Evolutionary conservation across 306 rosid species (phyloP).

Genomic region (Prosopis cineraria): DNA sequence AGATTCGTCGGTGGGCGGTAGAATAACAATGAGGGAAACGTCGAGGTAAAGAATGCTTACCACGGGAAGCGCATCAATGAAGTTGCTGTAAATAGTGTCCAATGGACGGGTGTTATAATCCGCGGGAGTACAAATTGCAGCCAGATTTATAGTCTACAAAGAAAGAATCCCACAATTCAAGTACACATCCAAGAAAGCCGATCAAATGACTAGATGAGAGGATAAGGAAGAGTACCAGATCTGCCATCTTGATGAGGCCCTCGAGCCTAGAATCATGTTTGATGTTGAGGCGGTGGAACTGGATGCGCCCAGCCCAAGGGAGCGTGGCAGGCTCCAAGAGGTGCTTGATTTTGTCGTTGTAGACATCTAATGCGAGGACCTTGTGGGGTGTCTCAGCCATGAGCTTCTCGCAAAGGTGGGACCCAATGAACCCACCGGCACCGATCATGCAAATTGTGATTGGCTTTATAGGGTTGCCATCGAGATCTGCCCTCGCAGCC

Average conservation of each 20-base stretch:
- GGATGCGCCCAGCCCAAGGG: constrained; percentile 80
- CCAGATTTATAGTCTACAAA: constrained; percentile 79
- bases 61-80: constrained; percentile 94
- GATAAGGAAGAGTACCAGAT: constrained; percentile 58
- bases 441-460: constrained; percentile 94
- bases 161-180: not conserved
- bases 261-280: constrained; percentile 89
- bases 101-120: constrained; percentile 94
- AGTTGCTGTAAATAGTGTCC: constrained; percentile 92
- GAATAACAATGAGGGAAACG: not conserved
- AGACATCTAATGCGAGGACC: constrained; percentile 79
- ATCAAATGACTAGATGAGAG: not conserved
- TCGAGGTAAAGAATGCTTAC: constrained; percentile 41
- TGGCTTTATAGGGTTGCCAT: constrained; percentile 72
- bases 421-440: constrained; percentile 94
- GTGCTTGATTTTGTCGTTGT: constrained; percentile 89
- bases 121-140: constrained; percentile 95
- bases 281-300: constrained; percentile 91
- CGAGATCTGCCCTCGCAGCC: constrained; percentile 68
- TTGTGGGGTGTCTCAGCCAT: constrained; percentile 81
- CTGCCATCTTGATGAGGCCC: constrained; percentile 85
- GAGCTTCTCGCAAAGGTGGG: constrained; percentile 89
- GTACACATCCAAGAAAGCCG: not conserved
- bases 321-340: constrained; percentile 67
- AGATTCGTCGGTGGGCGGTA: not conserved